A percentile compares a stretch with the other conserved stretches of the same genome.
These are phyloP conservation scores for Cephalotrichum gorgonifer DNA, from an alignment of 2,329 filamentous ascomycete genomes.

Conservation along the genomic window DNA sequence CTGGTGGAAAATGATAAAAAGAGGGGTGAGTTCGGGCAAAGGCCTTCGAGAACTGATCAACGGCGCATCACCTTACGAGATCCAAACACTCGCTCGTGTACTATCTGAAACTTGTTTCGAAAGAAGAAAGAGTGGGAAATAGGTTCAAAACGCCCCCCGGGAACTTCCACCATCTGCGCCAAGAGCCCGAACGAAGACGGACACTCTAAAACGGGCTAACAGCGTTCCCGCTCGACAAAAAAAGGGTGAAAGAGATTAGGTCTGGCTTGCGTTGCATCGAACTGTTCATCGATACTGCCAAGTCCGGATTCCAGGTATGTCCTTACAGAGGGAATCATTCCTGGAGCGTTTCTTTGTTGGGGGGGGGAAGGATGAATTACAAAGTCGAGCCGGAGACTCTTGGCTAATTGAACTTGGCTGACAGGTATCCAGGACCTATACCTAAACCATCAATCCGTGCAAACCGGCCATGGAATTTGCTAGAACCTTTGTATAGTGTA, in stretches of 20 bases:
- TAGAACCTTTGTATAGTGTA: too few relatives aligned
- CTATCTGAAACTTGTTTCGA: slow-evolving; percentile 5
- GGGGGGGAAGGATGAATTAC: not conserved
- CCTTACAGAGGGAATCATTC: not conserved
- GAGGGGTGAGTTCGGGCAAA: not conserved
- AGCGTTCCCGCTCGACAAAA: not conserved
- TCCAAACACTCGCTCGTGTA: too few relatives aligned
- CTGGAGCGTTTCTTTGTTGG: not conserved
- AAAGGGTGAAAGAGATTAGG: not conserved
- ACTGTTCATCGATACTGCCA: not conserved
- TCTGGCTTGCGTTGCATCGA: not conserved
- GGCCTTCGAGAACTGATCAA: slow-evolving; percentile 3
- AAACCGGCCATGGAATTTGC: too few relatives aligned
- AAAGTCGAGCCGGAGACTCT: not conserved
- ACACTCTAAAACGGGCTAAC: too few relatives aligned
- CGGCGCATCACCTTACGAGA: not conserved
- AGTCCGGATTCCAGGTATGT: not conserved
- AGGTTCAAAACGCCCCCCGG: too few relatives aligned
- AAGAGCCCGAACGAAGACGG: too few relatives aligned
- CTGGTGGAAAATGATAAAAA: not conserved
- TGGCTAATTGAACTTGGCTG: not conserved
- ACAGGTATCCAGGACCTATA: not conserved
- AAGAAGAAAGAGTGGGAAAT: not conserved
- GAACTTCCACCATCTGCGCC: too few relatives aligned
- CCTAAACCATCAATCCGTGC: too few relatives aligned